Conservation (phyloP, 2,329 filamentous ascomycete genomes). For the Venturiaceae sp. region DNA sequence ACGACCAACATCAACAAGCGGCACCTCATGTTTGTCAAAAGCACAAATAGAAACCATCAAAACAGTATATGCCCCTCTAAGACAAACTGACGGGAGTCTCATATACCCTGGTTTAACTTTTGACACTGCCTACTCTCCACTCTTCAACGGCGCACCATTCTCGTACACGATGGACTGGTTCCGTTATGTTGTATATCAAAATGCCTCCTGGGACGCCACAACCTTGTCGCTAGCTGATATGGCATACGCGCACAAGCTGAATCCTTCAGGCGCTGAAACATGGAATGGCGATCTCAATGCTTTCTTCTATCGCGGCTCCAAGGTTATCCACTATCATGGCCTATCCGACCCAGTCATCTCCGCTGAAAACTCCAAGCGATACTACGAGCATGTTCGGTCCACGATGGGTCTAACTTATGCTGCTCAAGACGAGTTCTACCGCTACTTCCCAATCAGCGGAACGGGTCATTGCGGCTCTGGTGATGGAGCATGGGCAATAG, state of each 20-base stretch:
- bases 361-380: not conserved
- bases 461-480: conserved; percentile 4
- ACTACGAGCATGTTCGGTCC: conserved; percentile 1
- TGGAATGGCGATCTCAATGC: conserved; percentile 5
- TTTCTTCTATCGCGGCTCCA: conserved; percentile 1
- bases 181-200: conserved; percentile 2
- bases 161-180: not conserved
- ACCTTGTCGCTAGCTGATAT: not conserved
- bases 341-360: not conserved
- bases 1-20: not conserved
- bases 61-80: not conserved
- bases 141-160: not conserved
- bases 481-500: conserved; percentile 2
- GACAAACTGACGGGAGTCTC: not conserved
- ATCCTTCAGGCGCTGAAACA: conserved; percentile 5
- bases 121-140: not conserved
- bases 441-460: conserved; percentile 8
- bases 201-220: not conserved
- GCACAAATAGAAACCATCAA: not conserved
- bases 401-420: not conserved
- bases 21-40: not conserved
- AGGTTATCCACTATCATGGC: conserved; percentile 6
- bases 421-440: conserved; percentile 6
- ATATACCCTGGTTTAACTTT: conserved; percentile 8
- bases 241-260: not conserved